Evolutionary conservation across 331 rosid species (phyloP), one percentile per base, ranked within the genome.

Genomic region (Pyracantha coccinea): DNA sequence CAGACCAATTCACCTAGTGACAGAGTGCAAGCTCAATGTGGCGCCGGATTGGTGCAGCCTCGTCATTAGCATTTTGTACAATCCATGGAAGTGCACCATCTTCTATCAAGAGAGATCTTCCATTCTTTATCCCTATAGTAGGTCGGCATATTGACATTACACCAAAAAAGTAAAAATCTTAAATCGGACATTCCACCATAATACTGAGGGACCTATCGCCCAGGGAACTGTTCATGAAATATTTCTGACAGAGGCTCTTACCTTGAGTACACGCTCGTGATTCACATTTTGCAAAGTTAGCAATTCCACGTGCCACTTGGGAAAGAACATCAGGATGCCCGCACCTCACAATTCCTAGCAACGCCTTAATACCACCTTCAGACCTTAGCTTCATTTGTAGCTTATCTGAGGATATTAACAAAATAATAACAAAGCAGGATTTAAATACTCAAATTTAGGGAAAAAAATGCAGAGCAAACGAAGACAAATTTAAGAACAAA

Each of bases 51-150:
- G 99, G 96, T 21, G 99, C 89, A 58, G 96, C 91, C 82, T 92
- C 97, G 15, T 83, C 87, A 24, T 90, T 92, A 62, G 97, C 96
- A 80, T 92, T 90, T 82, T 95, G 97, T 72, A 95, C 96, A 78
- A 95, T 92, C 99, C 99, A 95, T 23, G 97, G 92, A 75, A 95
- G 97, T 28, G 92, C 96, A 35, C 99, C 97, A 70, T 92, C 99
- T 79, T 95, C 97, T 78, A 95, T 88, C 84, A 95, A 76, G 76
- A 95, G 74, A n/a, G 99, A 95, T 81, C 86, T 88, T 28, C 90
- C 96, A 79, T 77, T 78, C 79, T 88, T 90, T 73, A 74, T 68
- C 71, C 97, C 99, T 95, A 88, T 25, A 70, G 66, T 21, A 52
- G 69, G 31, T 14, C 11, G 19, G 54, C 73, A 65, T 41, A 66